phyloP scores from a whole-genome alignment of 345 rosid genomes.

The Euphorbia tirucalli region DNA sequence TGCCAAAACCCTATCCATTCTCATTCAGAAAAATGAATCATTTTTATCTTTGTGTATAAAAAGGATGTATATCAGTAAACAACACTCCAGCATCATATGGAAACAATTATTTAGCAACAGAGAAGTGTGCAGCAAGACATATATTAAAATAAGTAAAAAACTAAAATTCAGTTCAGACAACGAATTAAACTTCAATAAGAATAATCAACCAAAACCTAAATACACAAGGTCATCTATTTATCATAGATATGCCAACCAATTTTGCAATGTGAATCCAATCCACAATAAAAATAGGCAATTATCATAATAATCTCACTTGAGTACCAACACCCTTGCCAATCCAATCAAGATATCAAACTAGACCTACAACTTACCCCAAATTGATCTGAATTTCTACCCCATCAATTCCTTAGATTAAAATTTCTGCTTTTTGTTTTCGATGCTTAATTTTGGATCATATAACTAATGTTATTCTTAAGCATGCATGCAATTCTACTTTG shows the following conservation, averaged over 20 bases:
- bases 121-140: background rate
- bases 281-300: background rate
- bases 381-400: background rate
- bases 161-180: background rate
- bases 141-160: background rate
- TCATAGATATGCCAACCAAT: background rate
- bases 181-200: background rate
- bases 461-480: too few relatives aligned
- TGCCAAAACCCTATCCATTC: constrained; percentile 24
- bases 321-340: background rate
- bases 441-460: too few relatives aligned
- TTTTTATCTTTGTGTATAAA: background rate
- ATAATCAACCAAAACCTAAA: background rate
- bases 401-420: background rate
- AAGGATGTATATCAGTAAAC: background rate
- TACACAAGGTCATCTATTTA: background rate
- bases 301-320: background rate
- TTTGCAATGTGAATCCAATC: background rate
- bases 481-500: too few relatives aligned
- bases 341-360: background rate
- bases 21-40: constrained; percentile 12
- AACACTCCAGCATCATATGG: background rate
- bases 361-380: background rate
- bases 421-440: too few relatives aligned
- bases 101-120: background rate